Conservation (phyloP, 345 rosid species). For the Gossypioides kirkii region DNA sequence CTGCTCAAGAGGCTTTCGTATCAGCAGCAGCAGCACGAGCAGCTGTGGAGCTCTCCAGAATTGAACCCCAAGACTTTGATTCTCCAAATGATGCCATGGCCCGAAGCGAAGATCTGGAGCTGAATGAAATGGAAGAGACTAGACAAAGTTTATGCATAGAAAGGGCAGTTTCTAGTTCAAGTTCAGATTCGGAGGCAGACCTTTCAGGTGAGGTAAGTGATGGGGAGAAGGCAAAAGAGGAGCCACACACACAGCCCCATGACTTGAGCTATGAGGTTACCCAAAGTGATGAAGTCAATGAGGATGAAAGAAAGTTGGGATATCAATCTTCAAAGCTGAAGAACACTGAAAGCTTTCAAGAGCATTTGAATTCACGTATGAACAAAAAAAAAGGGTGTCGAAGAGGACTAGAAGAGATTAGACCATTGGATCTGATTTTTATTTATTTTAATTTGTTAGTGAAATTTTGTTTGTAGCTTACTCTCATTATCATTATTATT, state of each 20-base stretch:
- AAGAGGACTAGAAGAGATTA: slow-evolving; percentile 21
- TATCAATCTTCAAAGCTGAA: slow-evolving; percentile 4
- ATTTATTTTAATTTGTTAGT: background rate
- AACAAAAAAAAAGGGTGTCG: slow-evolving; percentile 20
- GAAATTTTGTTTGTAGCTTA: slow-evolving; percentile 31
- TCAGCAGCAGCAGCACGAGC: slow-evolving; percentile 51
- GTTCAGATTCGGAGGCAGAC: background rate
- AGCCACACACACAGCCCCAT: background rate
- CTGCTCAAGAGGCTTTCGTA: slow-evolving; percentile 43
- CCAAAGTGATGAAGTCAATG: background rate
- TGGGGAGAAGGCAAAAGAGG: background rate
- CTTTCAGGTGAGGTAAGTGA: slow-evolving; percentile 1
- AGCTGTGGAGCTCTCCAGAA: slow-evolving; percentile 38
- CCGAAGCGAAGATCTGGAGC: background rate
- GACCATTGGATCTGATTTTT: background rate
- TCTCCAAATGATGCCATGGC: slow-evolving; percentile 13
- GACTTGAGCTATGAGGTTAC: slow-evolving; percentile 5
- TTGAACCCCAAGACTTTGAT: slow-evolving; percentile 20
- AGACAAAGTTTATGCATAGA: background rate
- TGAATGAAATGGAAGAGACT: background rate
- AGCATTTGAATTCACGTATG: slow-evolving; percentile 9
- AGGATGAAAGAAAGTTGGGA: slow-evolving; percentile 12
- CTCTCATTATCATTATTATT: too few species aligned
- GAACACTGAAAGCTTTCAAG: background rate
- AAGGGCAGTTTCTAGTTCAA: background rate